Evolutionary conservation across 2,329 filamentous ascomycete species (phyloP).

Genomic region (Fonsecaea nubica): DNA sequence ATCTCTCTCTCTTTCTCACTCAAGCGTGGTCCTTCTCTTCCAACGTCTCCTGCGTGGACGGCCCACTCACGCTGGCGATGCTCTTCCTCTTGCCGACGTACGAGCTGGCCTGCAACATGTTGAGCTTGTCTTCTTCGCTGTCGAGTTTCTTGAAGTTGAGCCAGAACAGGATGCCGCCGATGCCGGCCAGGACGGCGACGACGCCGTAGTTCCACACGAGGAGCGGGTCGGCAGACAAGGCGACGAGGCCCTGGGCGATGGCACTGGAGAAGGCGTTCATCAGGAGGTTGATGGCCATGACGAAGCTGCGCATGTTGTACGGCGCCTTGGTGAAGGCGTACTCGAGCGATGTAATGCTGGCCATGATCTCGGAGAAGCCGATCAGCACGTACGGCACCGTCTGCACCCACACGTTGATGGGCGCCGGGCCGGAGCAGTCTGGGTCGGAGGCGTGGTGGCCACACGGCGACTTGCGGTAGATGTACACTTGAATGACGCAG

Average conservation of each 20-base stretch:
- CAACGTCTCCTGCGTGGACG: constrained; percentile 9
- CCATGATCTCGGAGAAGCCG: constrained; percentile 42
- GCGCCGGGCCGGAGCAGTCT: constrained; percentile 53
- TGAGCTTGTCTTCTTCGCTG: constrained; percentile 70
- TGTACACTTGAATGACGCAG: constrained; percentile 57
- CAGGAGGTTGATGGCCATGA: constrained; percentile 71
- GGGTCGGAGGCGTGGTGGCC: constrained; percentile 63
- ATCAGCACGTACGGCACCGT: constrained; percentile 41
- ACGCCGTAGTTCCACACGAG: constrained; percentile 75
- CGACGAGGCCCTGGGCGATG: constrained; percentile 71
- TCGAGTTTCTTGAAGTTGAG: constrained; percentile 70
- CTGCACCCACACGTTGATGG: constrained; percentile 67
- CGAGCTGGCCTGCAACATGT: constrained; percentile 46
- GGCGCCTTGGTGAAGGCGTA: constrained; percentile 81
- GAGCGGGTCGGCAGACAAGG: constrained; percentile 67
- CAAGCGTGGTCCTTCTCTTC: constrained; percentile 9
- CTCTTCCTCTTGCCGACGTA: constrained; percentile 31
- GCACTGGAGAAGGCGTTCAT: constrained; percentile 73
- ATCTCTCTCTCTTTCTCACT: not conserved
- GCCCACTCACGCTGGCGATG: constrained; percentile 1
- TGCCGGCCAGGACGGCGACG: constrained; percentile 66
- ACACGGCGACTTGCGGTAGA: constrained; percentile 68
- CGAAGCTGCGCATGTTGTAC: constrained; percentile 76
- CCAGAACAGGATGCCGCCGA: constrained; percentile 72
- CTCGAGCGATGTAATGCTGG: constrained; percentile 68